phyloP scores from a whole-genome alignment of 108 stramenopile genomes.

The Schizochytrium sp. region DNA sequence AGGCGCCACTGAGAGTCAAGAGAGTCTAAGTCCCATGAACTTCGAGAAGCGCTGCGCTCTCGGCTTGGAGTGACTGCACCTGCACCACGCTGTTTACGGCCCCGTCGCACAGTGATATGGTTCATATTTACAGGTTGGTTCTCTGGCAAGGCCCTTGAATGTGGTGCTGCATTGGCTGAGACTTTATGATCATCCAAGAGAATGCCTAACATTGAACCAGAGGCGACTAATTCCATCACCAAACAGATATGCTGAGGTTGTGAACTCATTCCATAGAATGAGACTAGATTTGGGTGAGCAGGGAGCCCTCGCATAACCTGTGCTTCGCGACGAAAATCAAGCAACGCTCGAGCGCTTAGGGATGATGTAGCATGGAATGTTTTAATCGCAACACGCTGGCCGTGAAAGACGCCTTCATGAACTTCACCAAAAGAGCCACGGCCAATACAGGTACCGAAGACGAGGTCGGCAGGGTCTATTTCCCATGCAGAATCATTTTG shows the following conservation, averaged over 20 bases:
- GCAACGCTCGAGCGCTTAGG: slow-evolving; percentile 12
- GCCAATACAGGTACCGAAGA: slow-evolving; percentile 7
- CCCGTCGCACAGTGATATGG: slow-evolving; percentile 12
- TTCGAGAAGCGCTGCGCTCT: not conserved
- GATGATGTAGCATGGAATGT: not conserved
- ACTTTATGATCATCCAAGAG: not conserved
- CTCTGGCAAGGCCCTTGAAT: not conserved
- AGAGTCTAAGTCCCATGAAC: not conserved
- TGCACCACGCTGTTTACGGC: not conserved
- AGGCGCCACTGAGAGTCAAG: slow-evolving; percentile 22
- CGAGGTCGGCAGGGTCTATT: slow-evolving; percentile 4
- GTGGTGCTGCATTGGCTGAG: not conserved
- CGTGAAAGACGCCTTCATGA: slow-evolving; percentile 7
- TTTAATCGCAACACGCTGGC: slow-evolving; percentile 2
- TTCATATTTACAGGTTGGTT: not conserved
- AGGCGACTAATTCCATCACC: slow-evolving; percentile 47
- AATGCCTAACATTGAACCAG: slow-evolving; percentile 28
- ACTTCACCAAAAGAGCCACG: slow-evolving; percentile 39
- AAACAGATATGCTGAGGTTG: slow-evolving; percentile 6
- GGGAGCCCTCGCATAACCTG: slow-evolving; percentile 50
- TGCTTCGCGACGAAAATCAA: slow-evolving; percentile 39
- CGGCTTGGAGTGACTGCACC: not conserved
- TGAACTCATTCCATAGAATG: slow-evolving; percentile 19
- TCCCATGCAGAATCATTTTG: slow-evolving; percentile 17
- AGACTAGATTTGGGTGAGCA: not conserved